Conservation (phyloP, 306 rosid genomes). For the Lupinus albus region DNA sequence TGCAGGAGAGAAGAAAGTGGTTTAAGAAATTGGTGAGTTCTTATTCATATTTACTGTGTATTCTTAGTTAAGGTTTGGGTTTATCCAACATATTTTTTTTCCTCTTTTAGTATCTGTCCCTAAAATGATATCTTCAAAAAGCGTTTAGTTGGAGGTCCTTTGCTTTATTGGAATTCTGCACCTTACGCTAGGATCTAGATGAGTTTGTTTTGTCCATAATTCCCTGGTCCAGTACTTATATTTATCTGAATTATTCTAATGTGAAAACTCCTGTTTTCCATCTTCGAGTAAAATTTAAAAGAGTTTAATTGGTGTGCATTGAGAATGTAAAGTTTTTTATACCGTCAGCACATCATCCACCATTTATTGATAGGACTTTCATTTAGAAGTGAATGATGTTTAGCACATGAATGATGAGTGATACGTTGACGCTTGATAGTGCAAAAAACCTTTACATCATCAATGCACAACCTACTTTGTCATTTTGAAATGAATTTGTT, state of each 20-base stretch:
- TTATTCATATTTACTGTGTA: constrained; percentile 29
- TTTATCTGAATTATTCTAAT: neutral
- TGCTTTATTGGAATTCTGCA: neutral
- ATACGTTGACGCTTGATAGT: too few species aligned
- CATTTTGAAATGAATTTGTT: neutral
- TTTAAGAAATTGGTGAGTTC: constrained; percentile 60
- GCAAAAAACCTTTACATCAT: too few species aligned
- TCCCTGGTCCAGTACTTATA: neutral
- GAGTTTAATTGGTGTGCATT: too few species aligned
- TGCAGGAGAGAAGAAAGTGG: constrained; percentile 72
- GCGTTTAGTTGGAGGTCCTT: neutral
- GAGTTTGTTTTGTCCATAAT: neutral
- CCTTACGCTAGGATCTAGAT: neutral
- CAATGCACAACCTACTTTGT: too few species aligned
- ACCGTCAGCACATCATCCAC: too few species aligned
- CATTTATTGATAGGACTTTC: too few species aligned
- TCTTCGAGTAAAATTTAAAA: neutral
- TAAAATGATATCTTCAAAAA: neutral
- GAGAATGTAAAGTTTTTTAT: too few species aligned
- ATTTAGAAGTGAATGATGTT: too few species aligned
- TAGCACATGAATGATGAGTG: too few species aligned
- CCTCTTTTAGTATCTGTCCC: neutral
- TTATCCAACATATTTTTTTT: neutral
- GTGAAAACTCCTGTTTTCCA: neutral
- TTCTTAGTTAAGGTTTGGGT: neutral